Evolutionary conservation across 2,329 filamentous ascomycete genomes (phyloP), one percentile per base, ranked within the genome.

Genomic region (Penicillium olsonii): DNA sequence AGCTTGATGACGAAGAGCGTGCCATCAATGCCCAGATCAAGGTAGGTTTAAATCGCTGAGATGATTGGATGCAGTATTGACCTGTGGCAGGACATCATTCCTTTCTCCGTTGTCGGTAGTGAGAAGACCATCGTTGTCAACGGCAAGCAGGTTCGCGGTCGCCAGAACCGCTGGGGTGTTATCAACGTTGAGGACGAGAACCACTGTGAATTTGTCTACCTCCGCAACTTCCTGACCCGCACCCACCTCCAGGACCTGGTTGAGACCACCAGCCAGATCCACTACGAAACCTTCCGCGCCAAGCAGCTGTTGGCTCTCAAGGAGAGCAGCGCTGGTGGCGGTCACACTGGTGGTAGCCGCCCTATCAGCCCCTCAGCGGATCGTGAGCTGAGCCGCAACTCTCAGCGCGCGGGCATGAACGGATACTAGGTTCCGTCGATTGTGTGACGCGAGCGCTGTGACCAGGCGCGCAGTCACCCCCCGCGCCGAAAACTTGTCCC

Each of bases 141-240:
- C 68, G 94, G 94, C 75, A 92, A 96, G 82, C 90, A 95, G 78
- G 94, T 99, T 58, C 91, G 92, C 60, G 94, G 92, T 61, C 92
- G 94, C 68, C 94, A 99, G 78, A 99, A 97, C 84, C 87, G 94
- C 75, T 99, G 94, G 94, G 94, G 94, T 65, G 89, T 97, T 60
- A 97, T 99, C 81, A 99, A 99, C 70, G 92, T 99, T 65, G 94
- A 99, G 79, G 92, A 99, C 65, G 94, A 99, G 82, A 95, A 87
- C 77, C 94, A 99, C 82, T 99, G 94, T 84, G 94, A 99, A 84
- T 99, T 99, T 69, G 87, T 97, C 69, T 96, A 96, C 75, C 85
- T 99, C 56, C 87, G 94, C 72, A 92, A 99, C 82, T 99, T 99
- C 84, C 84, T 99, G 59, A 95, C 95, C 65, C 90, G 94, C 70